A percentile compares a stretch with the other conserved stretches of the same genome.
Evolutionary conservation across 2,329 filamentous ascomycete species (phyloP).

Genomic region (Lasiodiplodia gonubiensis): DNA sequence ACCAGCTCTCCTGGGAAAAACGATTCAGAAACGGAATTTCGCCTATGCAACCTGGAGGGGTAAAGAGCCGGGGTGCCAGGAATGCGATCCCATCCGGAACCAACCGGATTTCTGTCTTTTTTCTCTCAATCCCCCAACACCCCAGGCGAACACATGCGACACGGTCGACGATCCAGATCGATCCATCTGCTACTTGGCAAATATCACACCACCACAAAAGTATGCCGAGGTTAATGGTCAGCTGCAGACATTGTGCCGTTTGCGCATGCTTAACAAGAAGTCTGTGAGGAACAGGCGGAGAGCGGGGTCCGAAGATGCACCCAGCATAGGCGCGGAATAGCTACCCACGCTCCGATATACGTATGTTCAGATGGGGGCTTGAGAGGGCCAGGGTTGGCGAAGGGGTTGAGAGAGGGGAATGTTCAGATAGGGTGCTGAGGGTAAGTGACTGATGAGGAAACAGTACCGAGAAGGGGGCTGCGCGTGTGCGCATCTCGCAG

Average conservation of each 20-base stretch:
- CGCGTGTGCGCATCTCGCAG: background rate
- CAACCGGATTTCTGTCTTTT: background rate
- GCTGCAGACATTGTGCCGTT: background rate
- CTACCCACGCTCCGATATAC: background rate
- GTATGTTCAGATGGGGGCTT: background rate
- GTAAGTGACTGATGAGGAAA: background rate
- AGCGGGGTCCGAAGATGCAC: background rate
- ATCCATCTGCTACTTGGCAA: background rate
- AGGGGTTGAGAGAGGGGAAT: background rate
- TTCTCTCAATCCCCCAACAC: background rate
- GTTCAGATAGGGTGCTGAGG: background rate
- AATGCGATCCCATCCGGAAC: slow-evolving; percentile 1
- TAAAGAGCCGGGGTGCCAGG: background rate
- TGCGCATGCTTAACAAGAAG: background rate
- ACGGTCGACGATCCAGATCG: background rate
- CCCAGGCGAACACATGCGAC: background rate
- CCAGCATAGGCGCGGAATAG: background rate
- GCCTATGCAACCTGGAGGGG: background rate
- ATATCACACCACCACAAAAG: background rate
- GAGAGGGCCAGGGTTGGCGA: background rate
- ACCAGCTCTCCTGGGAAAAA: background rate
- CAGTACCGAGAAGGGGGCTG: background rate
- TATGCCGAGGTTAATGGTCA: background rate
- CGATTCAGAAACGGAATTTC: background rate
- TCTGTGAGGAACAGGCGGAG: background rate